These are phyloP conservation scores for Colletotrichum simmondsii DNA, from an alignment of 2,329 filamentous ascomycete species.

Conservation along the genomic window DNA sequence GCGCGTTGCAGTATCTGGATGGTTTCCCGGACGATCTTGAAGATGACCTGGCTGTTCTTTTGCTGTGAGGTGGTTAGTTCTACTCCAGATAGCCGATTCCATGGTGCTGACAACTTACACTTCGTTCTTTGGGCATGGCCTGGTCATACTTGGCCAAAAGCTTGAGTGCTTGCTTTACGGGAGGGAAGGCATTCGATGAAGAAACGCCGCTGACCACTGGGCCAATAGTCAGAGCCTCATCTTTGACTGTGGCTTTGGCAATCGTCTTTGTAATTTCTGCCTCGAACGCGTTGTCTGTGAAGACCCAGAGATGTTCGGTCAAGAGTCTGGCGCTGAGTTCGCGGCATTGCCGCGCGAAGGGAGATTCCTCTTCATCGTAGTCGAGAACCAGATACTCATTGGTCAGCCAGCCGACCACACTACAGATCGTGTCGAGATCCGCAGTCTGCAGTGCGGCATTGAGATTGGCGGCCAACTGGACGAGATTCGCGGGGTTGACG, in stretches of 20 bases:
- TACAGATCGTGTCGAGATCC: slow-evolving; percentile 63
- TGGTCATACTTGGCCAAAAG: slow-evolving; percentile 72
- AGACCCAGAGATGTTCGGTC: slow-evolving; percentile 67
- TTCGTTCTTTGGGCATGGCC: slow-evolving; percentile 72
- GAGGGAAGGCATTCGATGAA: slow-evolving; percentile 67
- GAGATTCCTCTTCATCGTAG: slow-evolving; percentile 65
- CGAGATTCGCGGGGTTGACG: slow-evolving; percentile 65
- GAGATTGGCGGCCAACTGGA: slow-evolving; percentile 60
- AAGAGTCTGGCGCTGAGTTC: slow-evolving; percentile 67
- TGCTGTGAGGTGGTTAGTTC: slow-evolving; percentile 44
- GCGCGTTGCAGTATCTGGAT: slow-evolving; percentile 85
- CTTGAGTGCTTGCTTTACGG: slow-evolving; percentile 68
- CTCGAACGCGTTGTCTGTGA: slow-evolving; percentile 65
- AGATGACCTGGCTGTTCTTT: slow-evolving; percentile 66
- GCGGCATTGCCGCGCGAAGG: slow-evolving; percentile 63
- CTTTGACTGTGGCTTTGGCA: slow-evolving; percentile 57
- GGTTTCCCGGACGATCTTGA: slow-evolving; percentile 87
- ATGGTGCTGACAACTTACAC: slow-evolving; percentile 53
- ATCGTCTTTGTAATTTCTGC: slow-evolving; percentile 66
- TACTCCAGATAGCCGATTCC: too few species aligned
- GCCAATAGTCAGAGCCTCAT: slow-evolving; percentile 61
- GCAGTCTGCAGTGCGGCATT: slow-evolving; percentile 59
- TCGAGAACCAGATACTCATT: slow-evolving; percentile 68
- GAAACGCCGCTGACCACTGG: slow-evolving; percentile 59
- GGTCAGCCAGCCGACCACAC: slow-evolving; percentile 66